Evolutionary conservation across 345 rosid species (phyloP).

Genomic region (Kandelia obovata): DNA sequence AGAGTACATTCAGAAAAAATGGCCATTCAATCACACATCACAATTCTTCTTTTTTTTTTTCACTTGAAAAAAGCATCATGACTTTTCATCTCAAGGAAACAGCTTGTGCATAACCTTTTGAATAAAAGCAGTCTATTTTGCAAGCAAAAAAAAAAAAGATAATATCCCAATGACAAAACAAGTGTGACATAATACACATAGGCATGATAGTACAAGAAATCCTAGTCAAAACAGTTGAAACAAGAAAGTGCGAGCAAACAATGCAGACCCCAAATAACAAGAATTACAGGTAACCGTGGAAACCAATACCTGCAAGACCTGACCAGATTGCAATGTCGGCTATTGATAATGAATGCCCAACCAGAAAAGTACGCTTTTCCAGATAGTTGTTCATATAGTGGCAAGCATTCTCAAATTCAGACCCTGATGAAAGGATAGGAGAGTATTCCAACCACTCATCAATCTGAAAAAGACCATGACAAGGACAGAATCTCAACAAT

Average conservation of each 20-base stretch:
- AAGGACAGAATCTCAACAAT: not conserved
- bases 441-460: slow-evolving; percentile 85
- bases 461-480: slow-evolving; percentile 38
- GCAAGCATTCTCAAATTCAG: slow-evolving; percentile 85
- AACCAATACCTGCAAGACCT: slow-evolving; percentile 62
- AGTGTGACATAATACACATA: too few species aligned
- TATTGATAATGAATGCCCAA: slow-evolving; percentile 61
- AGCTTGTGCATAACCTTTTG: too few species aligned
- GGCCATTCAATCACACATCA: not conserved
- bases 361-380: slow-evolving; percentile 55
- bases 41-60: too few species aligned
- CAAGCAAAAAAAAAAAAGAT: too few species aligned
- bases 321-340: slow-evolving; percentile 92
- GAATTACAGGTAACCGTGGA: not conserved
- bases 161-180: too few species aligned
- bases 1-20: not conserved
- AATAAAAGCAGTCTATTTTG: too few species aligned
- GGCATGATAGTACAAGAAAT: not conserved
- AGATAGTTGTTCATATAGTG: slow-evolving; percentile 48
- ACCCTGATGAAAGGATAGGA: slow-evolving; percentile 57
- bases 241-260: not conserved
- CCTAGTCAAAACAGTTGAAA: not conserved
- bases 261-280: not conserved
- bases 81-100: too few species aligned
- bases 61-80: too few species aligned